Base-by-base conservation (phyloP, 495 filamentous ascomycete species). In the Aspergillus sparsus region DNA sequence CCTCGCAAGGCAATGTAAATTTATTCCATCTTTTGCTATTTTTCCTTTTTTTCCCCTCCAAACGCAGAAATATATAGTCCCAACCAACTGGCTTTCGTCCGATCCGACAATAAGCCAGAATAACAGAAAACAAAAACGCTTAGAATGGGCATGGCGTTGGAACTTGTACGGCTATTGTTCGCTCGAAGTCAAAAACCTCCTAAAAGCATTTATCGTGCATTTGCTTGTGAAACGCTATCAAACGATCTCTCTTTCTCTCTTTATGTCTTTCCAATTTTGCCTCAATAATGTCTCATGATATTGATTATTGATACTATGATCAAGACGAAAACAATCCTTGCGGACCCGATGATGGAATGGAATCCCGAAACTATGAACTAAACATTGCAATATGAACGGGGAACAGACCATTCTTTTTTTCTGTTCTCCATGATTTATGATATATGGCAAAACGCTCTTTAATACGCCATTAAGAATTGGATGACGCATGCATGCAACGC, bases 231-330 rank as follows among this genome's bases (percentile, higher is more conserved):
- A 16, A 62, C 12, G 56, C 53, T 60, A 16, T 42, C 49, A 55
- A 60, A 53, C 36, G 35, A 39, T 45, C 49, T 32, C 53, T 34
- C 27, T 46, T 57, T 47, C 11, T 21, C 7, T 42, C 9, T 42
- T 42, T 50, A 39, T 51, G 37, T 49, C 36, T 62, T 53, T 44
- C 32, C 35, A 35, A 35, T 39, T 45, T 32, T 53, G 18, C 18
- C 47, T 46, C 41, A 27, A 41, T 66, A 58, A 66, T 62, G 64
- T 61, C 60, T 66, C 61, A 66, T 53, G 64, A 66, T 27, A 27
- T 27, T 27, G 21, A 27, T 27, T 50, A 36, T 37, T 44, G 49
- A 37, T 27, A 35, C 52, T 42, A 45, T 36, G 51, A 56, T 42
- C 11, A 27, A 27, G 21, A 27, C 34, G 16, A 42, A 56, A 31